Percentiles rank a stretch among this genome's conserved stretches.
Evolutionary conservation across 164 flowering plant genomes (phyloP).

Genomic region (Vitis rupestris): DNA sequence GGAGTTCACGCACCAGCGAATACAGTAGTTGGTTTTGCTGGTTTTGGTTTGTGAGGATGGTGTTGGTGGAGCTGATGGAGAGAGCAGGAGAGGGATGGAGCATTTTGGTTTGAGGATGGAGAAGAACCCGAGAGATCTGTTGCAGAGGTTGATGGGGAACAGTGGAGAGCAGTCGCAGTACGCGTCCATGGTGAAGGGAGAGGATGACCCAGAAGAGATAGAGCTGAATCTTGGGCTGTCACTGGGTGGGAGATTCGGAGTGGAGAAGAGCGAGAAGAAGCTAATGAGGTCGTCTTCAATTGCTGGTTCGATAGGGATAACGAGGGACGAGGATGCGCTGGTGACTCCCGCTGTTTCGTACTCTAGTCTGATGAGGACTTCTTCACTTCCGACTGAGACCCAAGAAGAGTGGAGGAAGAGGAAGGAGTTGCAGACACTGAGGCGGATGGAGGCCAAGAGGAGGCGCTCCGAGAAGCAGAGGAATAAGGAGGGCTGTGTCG

Average conservation of each 20-base stretch:
- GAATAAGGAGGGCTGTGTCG: slow-evolving; percentile 14
- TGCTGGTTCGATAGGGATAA: slow-evolving; percentile 40
- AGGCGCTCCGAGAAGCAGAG: slow-evolving; percentile 73
- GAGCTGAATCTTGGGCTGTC: slow-evolving; percentile 89
- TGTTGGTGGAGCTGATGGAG: slow-evolving; percentile 27
- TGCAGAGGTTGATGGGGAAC: slow-evolving; percentile 51
- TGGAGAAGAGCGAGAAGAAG: slow-evolving; percentile 50
- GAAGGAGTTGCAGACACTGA: slow-evolving; percentile 75
- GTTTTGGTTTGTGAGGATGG: slow-evolving; percentile 11
- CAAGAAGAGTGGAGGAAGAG: slow-evolving; percentile 90
- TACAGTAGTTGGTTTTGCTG: not conserved
- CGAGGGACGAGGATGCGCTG: slow-evolving; percentile 34
- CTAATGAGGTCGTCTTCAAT: slow-evolving; percentile 69
- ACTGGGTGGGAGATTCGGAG: slow-evolving; percentile 83
- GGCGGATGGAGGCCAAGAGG: slow-evolving; percentile 88
- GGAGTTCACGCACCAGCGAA: not conserved
- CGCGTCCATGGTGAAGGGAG: not conserved
- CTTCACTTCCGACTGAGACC: slow-evolving; percentile 79
- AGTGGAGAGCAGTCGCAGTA: slow-evolving; percentile 5
- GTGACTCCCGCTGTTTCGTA: slow-evolving; percentile 18
- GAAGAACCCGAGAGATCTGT: slow-evolving; percentile 70
- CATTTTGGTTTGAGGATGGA: slow-evolving; percentile 31
- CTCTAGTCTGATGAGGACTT: slow-evolving; percentile 44
- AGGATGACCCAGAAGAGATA: slow-evolving; percentile 42
- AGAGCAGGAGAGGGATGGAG: slow-evolving; percentile 30